Evolutionary conservation across 1,139 yeast genomes (phyloP).

Genomic region (Nadsonia starkeyi-henricii): DNA sequence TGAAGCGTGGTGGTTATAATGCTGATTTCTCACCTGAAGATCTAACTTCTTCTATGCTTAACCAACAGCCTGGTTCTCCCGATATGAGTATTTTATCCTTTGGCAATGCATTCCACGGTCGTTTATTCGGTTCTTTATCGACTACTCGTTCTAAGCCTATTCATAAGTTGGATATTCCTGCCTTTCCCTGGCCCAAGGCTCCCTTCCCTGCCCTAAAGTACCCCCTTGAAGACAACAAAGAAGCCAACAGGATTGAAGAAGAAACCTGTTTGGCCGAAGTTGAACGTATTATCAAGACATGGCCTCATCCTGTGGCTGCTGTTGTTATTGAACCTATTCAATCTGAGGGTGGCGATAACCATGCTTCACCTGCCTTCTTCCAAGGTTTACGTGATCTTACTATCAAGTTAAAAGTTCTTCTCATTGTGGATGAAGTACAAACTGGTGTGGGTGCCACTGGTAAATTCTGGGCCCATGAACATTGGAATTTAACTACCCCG

Average conservation of each 20-base stretch:
- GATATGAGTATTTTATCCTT: conserved; percentile 62
- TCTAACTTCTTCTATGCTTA: conserved; percentile 46
- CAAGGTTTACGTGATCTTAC: conserved; percentile 66
- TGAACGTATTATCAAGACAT: conserved; percentile 40
- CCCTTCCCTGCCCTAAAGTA: conserved; percentile 63
- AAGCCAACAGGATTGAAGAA: conserved; percentile 50
- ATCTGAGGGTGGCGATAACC: conserved; percentile 83
- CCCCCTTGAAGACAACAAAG: conserved; percentile 47
- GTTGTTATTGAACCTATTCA: conserved; percentile 69
- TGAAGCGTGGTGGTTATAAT: conserved; percentile 37
- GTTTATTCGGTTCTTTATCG: conserved; percentile 66
- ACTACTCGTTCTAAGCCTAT: conserved; percentile 72
- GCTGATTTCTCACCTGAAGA: conserved; percentile 45
- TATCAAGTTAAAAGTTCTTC: conserved; percentile 47
- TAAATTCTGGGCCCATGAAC: conserved; percentile 76
- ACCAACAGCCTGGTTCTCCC: conserved; percentile 60
- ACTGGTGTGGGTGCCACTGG: conserved; percentile 86
- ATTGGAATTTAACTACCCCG: conserved; percentile 55
- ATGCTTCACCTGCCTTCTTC: conserved; percentile 61
- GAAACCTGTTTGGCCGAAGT: conserved; percentile 46
- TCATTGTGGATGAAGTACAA: conserved; percentile 76
- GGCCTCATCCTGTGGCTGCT: conserved; percentile 62
- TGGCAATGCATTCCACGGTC: conserved; percentile 68
- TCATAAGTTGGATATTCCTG: conserved; percentile 73
- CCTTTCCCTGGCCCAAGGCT: conserved; percentile 81